Percentiles rank a stretch among this genome's conserved stretches.
These are phyloP conservation scores for Chalaropsis ovoidea DNA, from an alignment of 2,329 filamentous ascomycete genomes.

Conservation along the genomic window DNA sequence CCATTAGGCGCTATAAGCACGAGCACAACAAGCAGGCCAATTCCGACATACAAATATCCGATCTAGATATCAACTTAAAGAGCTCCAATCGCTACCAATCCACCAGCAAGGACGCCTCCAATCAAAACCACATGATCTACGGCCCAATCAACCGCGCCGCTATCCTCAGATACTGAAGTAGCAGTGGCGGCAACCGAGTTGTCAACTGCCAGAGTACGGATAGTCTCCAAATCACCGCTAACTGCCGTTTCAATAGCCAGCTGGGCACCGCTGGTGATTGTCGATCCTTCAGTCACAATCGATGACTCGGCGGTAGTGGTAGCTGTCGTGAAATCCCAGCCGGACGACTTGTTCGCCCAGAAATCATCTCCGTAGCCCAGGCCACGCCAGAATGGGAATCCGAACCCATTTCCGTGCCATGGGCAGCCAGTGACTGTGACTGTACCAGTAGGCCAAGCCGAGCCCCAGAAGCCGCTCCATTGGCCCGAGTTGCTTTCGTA, in stretches of 20 bases:
- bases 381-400: constrained; percentile 27
- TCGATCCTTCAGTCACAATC: constrained; percentile 21
- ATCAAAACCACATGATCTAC: constrained; percentile 25
- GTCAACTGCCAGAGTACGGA: constrained; percentile 27
- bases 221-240: constrained; percentile 25
- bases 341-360: constrained; percentile 27
- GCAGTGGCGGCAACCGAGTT: constrained; percentile 19
- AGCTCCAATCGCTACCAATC: constrained; percentile 26
- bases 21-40: neutral
- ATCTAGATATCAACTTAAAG: constrained; percentile 25
- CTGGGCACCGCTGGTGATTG: constrained; percentile 24
- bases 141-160: constrained; percentile 18
- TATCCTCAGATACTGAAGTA: constrained; percentile 20
- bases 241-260: constrained; percentile 24
- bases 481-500: constrained; percentile 23
- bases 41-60: neutral
- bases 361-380: constrained; percentile 27
- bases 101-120: constrained; percentile 27
- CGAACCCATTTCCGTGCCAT: constrained; percentile 28
- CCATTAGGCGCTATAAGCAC: too few species aligned
- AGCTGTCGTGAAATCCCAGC: constrained; percentile 28
- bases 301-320: constrained; percentile 27
- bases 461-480: constrained; percentile 25
- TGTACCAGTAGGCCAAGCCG: constrained; percentile 26
- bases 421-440: constrained; percentile 30